phyloP scores from a whole-genome alignment of 352 stramenopile species.

The Hyaloperonospora brassicae region DNA sequence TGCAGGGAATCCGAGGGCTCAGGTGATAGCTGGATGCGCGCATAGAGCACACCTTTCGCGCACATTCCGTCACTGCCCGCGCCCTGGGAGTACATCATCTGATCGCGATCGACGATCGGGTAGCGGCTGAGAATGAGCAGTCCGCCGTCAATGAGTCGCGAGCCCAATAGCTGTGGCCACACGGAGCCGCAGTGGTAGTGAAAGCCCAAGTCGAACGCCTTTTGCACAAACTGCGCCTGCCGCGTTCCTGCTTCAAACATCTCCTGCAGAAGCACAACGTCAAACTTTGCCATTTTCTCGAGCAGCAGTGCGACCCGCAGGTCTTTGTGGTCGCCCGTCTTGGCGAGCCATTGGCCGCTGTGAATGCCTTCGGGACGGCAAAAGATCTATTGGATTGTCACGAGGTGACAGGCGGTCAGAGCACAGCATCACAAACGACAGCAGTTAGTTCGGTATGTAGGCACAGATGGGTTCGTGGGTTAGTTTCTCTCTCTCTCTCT shows the following conservation, averaged over 20 bases:
- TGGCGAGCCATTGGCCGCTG: slow-evolving; percentile 55
- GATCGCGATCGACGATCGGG: slow-evolving; percentile 62
- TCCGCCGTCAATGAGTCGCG: slow-evolving; percentile 60
- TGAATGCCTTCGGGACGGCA: slow-evolving; percentile 68
- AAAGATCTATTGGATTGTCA: slow-evolving; percentile 62
- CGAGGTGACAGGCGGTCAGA: neutral
- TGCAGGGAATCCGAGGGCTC: slow-evolving; percentile 62
- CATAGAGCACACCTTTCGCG: slow-evolving; percentile 70
- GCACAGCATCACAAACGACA: neutral
- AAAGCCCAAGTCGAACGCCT: slow-evolving; percentile 54
- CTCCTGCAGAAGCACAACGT: slow-evolving; percentile 70
- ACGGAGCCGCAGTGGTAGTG: slow-evolving; percentile 70
- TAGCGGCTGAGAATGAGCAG: slow-evolving; percentile 79
- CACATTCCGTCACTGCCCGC: slow-evolving; percentile 63
- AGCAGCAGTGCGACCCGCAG: slow-evolving; percentile 55
- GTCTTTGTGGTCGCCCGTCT: slow-evolving; percentile 66
- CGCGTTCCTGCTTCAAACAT: slow-evolving; percentile 68
- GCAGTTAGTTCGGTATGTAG: no score
- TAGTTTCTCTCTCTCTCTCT: no score
- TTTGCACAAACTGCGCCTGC: slow-evolving; percentile 46
- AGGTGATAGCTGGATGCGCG: slow-evolving; percentile 62
- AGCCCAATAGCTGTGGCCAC: slow-evolving; percentile 46
- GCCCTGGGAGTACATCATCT: slow-evolving; percentile 48
- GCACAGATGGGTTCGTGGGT: no score
- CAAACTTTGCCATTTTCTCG: slow-evolving; percentile 62